Percentiles rank a stretch among this genome's conserved stretches.
Evolutionary conservation across 768 basidiomycete species (phyloP).

Genomic region (Leccinum fibrillosum): DNA sequence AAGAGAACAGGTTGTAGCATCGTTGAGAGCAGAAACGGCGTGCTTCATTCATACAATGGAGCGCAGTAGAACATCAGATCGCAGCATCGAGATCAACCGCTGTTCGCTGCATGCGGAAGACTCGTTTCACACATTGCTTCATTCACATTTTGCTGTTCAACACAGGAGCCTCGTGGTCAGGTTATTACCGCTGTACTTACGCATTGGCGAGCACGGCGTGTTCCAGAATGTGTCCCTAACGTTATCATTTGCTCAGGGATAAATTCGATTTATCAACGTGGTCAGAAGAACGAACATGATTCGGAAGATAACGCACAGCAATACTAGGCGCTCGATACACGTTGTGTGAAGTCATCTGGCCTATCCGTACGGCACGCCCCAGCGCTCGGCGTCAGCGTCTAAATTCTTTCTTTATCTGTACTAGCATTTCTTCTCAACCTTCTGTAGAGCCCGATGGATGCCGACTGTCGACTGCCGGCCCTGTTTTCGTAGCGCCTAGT

Average conservation of each 20-base stretch:
- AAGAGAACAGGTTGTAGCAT: neutral
- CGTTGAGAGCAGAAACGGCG: neutral
- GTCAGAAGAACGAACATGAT: neutral
- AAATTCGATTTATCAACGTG: neutral
- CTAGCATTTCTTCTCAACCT: neutral
- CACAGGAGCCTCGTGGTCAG: neutral
- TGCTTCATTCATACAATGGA: neutral
- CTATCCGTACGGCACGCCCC: neutral
- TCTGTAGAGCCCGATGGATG: neutral
- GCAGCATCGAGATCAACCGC: neutral
- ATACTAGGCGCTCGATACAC: neutral
- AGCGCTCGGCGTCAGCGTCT: neutral
- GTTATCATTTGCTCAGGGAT: neutral
- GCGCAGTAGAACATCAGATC: neutral
- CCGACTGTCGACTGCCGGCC: neutral
- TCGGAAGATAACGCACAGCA: neutral
- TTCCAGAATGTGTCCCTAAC: neutral
- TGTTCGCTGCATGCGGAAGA: neutral
- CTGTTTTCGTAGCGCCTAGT: neutral
- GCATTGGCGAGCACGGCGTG: neutral
- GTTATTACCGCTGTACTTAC: neutral
- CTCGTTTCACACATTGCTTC: neutral
- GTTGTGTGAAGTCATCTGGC: neutral
- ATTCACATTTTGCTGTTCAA: neutral
- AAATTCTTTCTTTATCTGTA: neutral